phyloP scores from a whole-genome alignment of 768 basidiomycete genomes.

The Rhizopogon vinicolor region DNA sequence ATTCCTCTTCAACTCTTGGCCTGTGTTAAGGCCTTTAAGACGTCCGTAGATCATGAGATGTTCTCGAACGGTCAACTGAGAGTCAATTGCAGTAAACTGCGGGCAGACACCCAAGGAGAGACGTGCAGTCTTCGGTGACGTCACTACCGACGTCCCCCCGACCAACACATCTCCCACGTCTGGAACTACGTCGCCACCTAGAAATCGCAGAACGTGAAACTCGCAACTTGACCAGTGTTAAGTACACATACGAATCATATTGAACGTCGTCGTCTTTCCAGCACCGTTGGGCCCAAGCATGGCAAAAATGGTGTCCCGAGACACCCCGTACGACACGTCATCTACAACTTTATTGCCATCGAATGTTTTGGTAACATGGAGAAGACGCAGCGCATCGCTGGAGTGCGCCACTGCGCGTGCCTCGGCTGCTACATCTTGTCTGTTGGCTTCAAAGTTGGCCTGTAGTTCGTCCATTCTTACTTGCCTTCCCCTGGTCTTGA shows the following conservation, averaged over 20 bases:
- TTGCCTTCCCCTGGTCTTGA: conserved; percentile 15
- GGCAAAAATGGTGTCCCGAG: conserved; percentile 61
- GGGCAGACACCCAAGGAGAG: conserved; percentile 77
- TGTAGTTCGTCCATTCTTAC: conserved; percentile 9
- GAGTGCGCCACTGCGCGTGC: conserved; percentile 43
- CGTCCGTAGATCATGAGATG: conserved; percentile 70
- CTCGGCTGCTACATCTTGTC: conserved; percentile 53
- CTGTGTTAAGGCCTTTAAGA: conserved; percentile 59
- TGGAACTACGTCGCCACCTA: conserved; percentile 66
- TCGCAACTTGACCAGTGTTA: neutral
- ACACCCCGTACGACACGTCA: conserved; percentile 66
- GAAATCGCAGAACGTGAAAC: neutral
- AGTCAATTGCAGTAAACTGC: conserved; percentile 80
- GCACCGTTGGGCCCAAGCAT: conserved; percentile 81
- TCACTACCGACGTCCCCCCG: conserved; percentile 59
- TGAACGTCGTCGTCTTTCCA: conserved; percentile 80
- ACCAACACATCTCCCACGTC: conserved; percentile 68
- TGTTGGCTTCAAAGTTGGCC: conserved; percentile 14
- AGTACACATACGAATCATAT: conserved; percentile 61
- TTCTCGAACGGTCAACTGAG: conserved; percentile 72
- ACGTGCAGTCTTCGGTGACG: conserved; percentile 59
- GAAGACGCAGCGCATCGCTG: conserved; percentile 55
- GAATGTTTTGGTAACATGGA: conserved; percentile 61
- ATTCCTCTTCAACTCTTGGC: conserved; percentile 45
- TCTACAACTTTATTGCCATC: conserved; percentile 58